phyloP scores from a whole-genome alignment of 2,329 filamentous ascomycete species.

The Colletotrichum navitas region DNA sequence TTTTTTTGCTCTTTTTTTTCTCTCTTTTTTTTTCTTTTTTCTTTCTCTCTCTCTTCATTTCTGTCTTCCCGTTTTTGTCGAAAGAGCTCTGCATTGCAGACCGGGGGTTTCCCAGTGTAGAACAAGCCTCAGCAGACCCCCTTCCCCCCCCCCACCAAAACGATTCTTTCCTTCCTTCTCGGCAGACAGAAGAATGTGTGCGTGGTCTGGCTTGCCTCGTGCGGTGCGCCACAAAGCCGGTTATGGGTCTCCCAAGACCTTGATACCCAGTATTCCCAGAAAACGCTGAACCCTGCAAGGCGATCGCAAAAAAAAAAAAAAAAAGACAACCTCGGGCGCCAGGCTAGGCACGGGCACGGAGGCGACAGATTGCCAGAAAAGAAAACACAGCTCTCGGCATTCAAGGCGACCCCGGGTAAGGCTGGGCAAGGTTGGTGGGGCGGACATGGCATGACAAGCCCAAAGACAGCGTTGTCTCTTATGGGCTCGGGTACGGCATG shows the following conservation, averaged over 20 bases:
- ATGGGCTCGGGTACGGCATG: conserved; percentile 22
- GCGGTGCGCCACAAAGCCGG: conserved; percentile 25
- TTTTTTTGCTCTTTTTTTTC: background rate
- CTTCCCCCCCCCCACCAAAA: too few relatives aligned
- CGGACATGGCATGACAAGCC: background rate
- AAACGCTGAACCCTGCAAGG: background rate
- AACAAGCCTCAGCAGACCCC: background rate
- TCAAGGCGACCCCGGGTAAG: conserved; percentile 26
- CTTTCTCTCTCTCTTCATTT: background rate
- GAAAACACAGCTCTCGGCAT: conserved; percentile 9
- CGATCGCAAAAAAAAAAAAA: background rate
- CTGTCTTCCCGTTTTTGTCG: background rate
- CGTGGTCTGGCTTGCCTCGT: conserved; percentile 22
- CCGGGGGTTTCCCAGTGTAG: conserved; percentile 4
- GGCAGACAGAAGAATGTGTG: background rate
- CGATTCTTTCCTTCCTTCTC: background rate
- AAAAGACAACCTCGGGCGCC: background rate
- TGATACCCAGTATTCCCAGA: background rate
- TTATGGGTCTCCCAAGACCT: background rate
- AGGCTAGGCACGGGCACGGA: too few relatives aligned
- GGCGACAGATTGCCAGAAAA: background rate
- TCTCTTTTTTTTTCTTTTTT: background rate
- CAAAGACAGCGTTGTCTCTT: conserved; percentile 17
- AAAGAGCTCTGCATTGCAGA: background rate
- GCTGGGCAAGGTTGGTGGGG: conserved; percentile 9